Base-by-base conservation (phyloP, 2,329 filamentous ascomycete species). In the Colletotrichum sp. region DNA sequence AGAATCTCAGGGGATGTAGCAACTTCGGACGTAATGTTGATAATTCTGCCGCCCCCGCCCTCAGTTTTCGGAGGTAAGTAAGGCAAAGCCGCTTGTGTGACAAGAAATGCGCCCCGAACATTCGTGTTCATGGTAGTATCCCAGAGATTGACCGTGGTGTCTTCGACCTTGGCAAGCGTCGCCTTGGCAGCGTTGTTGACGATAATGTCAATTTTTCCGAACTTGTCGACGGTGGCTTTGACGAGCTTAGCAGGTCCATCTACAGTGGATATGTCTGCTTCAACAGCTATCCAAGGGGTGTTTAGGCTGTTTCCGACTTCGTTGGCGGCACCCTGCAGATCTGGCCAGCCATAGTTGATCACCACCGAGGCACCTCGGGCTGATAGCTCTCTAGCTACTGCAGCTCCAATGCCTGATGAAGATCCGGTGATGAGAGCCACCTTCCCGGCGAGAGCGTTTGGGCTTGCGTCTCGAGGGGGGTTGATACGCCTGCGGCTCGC, bases 361-460 rank as follows among this genome's bases (percentile, higher is more conserved):
- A 88, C 86, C 9, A 89, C 82, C 55, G 83, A 83, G 39, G 88
- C 88, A 62, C 89, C 88, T 16, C 86, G 85, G 57, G 84, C 83
- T 15, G 87, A 82, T 4, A 89, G 82, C 69, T 88, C 87, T 32
- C 81, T 80, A 4, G 85, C 86, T 36, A 88, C 87, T 36, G 86
- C 87, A 13, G 83, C 82, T 28, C 88, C 88, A 73, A 89, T 88
- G 62, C 88, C 88, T 28, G 83, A 85, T 72, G 81, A 83, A 32
- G 84, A 85, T 36, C 87, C 87, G 15, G 84, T 86, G 36, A 92
- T 84, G 18, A 92, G 85, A 7, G 91, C 89, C 60, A 90, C 88
- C 78, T 91, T 90, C 63, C 79, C 80, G 15, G 28, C 34, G 32
- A 71, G 21, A 32, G 64, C 36, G 7, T 67, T 34, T 8, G 64